phyloP scores from a whole-genome alignment of 2,329 filamentous ascomycete species.

The Cordyceps cateniannulata region DNA sequence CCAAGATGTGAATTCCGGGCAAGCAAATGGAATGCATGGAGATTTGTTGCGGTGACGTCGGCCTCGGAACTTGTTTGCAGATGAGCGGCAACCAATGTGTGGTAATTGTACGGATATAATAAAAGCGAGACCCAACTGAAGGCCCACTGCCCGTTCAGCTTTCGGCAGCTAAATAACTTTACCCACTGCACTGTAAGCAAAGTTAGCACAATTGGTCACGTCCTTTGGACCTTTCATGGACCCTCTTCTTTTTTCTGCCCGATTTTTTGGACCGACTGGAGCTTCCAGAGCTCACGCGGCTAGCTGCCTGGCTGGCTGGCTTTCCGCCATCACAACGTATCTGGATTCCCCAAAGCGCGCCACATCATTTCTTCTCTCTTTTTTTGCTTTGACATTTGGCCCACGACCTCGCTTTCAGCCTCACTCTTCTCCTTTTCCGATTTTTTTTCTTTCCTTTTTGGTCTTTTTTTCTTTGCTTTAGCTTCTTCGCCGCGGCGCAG shows the following conservation, averaged over 20 bases:
- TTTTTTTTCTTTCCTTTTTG: background rate
- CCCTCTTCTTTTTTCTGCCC: too few species aligned
- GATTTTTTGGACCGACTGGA: too few species aligned
- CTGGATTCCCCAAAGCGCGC: background rate
- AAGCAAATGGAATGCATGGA: too few species aligned
- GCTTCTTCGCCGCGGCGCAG: background rate
- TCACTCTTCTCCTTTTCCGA: background rate
- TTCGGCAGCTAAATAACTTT: too few species aligned
- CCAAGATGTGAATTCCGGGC: background rate
- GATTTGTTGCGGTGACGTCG: too few species aligned
- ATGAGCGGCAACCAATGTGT: background rate
- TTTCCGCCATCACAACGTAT: background rate
- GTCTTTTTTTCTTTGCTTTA: conserved; percentile 9
- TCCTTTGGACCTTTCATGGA: too few species aligned
- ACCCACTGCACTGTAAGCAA: too few species aligned
- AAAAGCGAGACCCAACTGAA: background rate
- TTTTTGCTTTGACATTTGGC: background rate
- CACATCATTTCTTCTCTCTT: background rate
- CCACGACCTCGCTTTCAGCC: background rate
- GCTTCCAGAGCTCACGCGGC: too few species aligned
- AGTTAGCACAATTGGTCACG: too few species aligned
- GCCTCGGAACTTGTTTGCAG: too few species aligned
- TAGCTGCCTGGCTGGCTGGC: too few species aligned
- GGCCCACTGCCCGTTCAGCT: background rate
- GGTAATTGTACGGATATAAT: background rate